Evolutionary conservation across 2,329 filamentous ascomycete genomes (phyloP), one percentile per base, ranked within the genome.

Genomic region (Sphaerulina musiva): DNA sequence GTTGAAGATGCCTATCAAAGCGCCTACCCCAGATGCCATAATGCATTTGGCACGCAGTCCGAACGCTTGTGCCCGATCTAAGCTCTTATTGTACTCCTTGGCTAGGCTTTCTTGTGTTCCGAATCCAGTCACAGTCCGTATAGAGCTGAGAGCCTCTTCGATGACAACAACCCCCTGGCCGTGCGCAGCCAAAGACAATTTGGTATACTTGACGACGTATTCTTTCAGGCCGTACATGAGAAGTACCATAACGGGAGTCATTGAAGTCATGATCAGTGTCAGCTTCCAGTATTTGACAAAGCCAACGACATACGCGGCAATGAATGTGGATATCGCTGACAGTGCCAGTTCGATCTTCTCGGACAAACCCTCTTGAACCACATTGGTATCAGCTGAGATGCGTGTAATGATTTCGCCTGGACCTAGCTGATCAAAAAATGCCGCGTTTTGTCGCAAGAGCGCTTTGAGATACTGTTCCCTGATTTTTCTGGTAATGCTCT

Each of bases 231-330:
- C 73, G 42, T 84, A 87, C 83, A 95, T 93, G 59, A 86, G 78
- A 11, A 87, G 58, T 9, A 88, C 71, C 46, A 97, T 81, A 1
- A 89, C 87, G 38, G 92, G 75, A 57, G 97, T 84, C 1, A 87
- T 89, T 0, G 87, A 91, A 23, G 83, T 79, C 41, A 95, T 79
- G 62, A 98, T 96, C 48, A 96, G 74, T 0, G 93, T 93, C 59
- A 97, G 76, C 71, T 93, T 95, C 88, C 92, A 96, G 71, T 86
- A 93, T 65, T 87, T 87, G 70, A 92, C 73, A 68, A 95, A 97
- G 2, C 87, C 89, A 61, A 98, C 91, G 51, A 96, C 76, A 61
- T 95, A 95, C 10, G 90, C 89, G 0, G 91, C 84, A 53, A 95
- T 73, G 66, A 97, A 96, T 8, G 88, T 91, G 1, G 90, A 83